A percentile compares a stretch with the other conserved stretches of the same genome.
Evolutionary conservation across 2,329 filamentous ascomycete genomes (phyloP).

Genomic region (Xylaria sp.): DNA sequence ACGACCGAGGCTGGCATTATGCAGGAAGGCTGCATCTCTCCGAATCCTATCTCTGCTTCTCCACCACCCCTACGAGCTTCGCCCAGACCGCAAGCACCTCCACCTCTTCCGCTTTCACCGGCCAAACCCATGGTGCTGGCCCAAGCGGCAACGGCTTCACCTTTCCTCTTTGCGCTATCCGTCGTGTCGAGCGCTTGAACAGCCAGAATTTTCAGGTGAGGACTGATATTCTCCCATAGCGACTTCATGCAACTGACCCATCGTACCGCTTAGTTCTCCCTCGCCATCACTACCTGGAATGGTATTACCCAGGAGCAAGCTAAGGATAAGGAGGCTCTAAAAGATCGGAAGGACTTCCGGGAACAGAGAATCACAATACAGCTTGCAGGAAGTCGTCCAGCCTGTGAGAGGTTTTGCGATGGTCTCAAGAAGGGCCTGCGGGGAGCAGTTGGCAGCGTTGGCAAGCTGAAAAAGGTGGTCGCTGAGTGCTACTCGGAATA

Average conservation of each 20-base stretch:
- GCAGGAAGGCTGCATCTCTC: constrained; percentile 92
- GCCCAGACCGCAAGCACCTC: constrained; percentile 79
- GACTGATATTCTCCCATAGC: neutral
- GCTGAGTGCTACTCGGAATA: constrained; percentile 93
- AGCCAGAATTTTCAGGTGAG: constrained; percentile 83
- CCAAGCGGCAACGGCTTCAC: constrained; percentile 97
- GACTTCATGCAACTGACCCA: constrained; percentile 16
- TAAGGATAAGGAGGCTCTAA: constrained; percentile 55
- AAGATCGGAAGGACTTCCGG: constrained; percentile 55
- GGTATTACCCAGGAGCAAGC: constrained; percentile 65
- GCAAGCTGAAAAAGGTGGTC: constrained; percentile 82
- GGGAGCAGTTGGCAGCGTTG: constrained; percentile 86
- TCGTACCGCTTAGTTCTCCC: constrained; percentile 74
- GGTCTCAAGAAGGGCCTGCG: constrained; percentile 90
- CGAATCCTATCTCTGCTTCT: constrained; percentile 96
- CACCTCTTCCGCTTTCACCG: constrained; percentile 85
- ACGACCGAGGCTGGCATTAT: constrained; percentile 84
- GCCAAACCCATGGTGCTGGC: constrained; percentile 90
- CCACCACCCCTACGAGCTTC: constrained; percentile 90
- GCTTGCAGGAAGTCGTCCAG: constrained; percentile 85
- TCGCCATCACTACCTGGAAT: constrained; percentile 97
- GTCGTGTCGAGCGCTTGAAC: constrained; percentile 90
- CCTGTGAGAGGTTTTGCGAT: constrained; percentile 96
- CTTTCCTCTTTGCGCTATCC: constrained; percentile 88
- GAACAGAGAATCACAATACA: constrained; percentile 93